Evolutionary conservation across 2,329 filamentous ascomycete genomes (phyloP).

Genomic region (Ophiostoma sp.): DNA sequence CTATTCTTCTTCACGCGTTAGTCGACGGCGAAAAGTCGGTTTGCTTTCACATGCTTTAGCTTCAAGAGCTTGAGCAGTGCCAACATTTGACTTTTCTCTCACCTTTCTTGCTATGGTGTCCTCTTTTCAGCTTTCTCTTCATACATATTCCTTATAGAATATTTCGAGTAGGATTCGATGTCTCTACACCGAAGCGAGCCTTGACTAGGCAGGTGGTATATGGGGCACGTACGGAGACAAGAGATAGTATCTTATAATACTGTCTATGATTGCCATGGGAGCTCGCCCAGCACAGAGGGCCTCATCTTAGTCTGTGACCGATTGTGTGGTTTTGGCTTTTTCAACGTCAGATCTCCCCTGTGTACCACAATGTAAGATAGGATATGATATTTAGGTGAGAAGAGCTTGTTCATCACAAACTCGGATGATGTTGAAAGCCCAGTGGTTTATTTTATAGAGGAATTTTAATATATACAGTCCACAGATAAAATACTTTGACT

Average conservation of each 20-base stretch:
- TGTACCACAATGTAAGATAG: too few species aligned
- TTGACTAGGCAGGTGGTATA: conserved; percentile 9
- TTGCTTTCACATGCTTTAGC: neutral
- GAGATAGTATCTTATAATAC: neutral
- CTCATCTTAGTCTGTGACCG: neutral
- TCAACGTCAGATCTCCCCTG: too few species aligned
- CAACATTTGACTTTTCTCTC: neutral
- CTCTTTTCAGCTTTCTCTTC: neutral
- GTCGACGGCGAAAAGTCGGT: neutral
- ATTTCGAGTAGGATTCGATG: conserved; percentile 15
- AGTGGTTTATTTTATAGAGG: too few species aligned
- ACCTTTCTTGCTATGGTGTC: neutral
- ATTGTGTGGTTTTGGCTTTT: neutral
- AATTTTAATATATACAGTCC: too few species aligned
- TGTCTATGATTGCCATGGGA: neutral
- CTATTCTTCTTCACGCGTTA: too few species aligned
- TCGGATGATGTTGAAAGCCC: too few species aligned
- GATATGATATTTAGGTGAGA: too few species aligned
- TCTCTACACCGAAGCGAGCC: conserved; percentile 9
- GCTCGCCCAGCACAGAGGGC: neutral
- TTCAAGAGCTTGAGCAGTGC: neutral
- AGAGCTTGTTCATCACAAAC: too few species aligned
- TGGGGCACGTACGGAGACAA: neutral
- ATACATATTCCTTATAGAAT: neutral
- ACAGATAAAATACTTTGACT: too few species aligned